Evolutionary conservation across 148 eudicot species (phyloP).

Genomic region (Camellia japonica): DNA sequence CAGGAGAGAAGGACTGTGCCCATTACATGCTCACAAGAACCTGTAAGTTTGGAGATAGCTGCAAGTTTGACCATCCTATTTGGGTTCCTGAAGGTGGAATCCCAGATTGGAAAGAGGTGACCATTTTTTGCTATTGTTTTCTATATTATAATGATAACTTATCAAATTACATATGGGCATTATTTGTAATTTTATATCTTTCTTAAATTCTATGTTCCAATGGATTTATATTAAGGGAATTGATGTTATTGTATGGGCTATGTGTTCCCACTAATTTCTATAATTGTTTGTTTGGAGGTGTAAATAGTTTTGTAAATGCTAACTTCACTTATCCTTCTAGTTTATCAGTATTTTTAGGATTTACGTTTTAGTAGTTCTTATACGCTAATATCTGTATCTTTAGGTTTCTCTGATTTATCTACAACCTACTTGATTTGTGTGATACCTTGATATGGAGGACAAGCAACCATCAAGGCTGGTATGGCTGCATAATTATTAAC

Average conservation of each 20-base stretch:
- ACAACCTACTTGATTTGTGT: background rate
- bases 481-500: background rate
- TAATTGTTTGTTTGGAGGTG: background rate
- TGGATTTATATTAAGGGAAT: background rate
- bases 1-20: constrained; percentile 95
- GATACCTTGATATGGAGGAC: constrained; percentile 8
- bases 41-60: constrained; percentile 96
- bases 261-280: constrained; percentile 1
- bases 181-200: constrained; percentile 8
- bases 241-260: background rate
- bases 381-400: background rate
- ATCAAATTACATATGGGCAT: constrained; percentile 23
- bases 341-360: constrained; percentile 1
- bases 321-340: background rate
- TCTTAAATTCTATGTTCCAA: background rate
- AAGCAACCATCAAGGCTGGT: background rate
- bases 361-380: background rate
- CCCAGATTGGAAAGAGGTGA: constrained; percentile 99
- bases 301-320: background rate
- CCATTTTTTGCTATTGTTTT: constrained; percentile 35
- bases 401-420: background rate
- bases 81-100: constrained; percentile 99
- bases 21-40: constrained; percentile 99
- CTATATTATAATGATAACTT: constrained; percentile 20
- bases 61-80: constrained; percentile 99